Base-by-base conservation (phyloP, 2,329 filamentous ascomycete species). In the Xylaria sp. region DNA sequence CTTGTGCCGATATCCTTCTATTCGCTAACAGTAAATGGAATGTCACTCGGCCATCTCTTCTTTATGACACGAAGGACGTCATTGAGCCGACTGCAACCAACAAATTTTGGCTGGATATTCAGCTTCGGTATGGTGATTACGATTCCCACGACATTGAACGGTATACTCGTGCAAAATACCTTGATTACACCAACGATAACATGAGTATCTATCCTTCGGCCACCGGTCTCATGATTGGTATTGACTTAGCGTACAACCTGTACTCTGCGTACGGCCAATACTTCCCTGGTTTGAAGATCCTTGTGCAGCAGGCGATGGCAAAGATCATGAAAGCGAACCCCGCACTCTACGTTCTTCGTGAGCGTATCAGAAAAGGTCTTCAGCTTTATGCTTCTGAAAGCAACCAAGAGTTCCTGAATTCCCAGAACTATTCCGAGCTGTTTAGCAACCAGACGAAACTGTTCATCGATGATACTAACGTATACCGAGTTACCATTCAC, bases 241-340 rank as follows among this genome's bases (percentile, higher is more conserved):
- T 99, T 70, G 96, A 99, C 83, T 86, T 99, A 76, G 95, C 96
- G 0, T 99, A 99, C 86, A 99, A 99, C 80, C 84, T 99, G 49
- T 98, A 98, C 84, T 98, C 96, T 8, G 96, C 96, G 0, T 99
- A 97, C 76, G 96, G 96, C 61, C 95, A 98, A 83, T 99, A 98
- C 84, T 99, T 99, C 90, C 96, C 96, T 57, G 96, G 96, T 78
- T 84, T 99, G 70, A 99, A 99, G 86, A 92, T 94, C 57, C 88
- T 99, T 28, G 86, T 99, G 31, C 97, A 99, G 81, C 95, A 98
- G 80, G 96, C 97, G 6, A 99, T 99, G 97, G 94, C 94, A 58
- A 99, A 99, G 90, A 90, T 99, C 79, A 99, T 99, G 96, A 99
- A 99, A 83, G 95, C 96, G 46, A 99, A 99, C 78, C 96, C 96